Percentiles rank a stretch among this genome's conserved stretches.
Evolutionary conservation across 2,329 filamentous ascomycete genomes (phyloP).

Genomic region (Neurospora crassa): DNA sequence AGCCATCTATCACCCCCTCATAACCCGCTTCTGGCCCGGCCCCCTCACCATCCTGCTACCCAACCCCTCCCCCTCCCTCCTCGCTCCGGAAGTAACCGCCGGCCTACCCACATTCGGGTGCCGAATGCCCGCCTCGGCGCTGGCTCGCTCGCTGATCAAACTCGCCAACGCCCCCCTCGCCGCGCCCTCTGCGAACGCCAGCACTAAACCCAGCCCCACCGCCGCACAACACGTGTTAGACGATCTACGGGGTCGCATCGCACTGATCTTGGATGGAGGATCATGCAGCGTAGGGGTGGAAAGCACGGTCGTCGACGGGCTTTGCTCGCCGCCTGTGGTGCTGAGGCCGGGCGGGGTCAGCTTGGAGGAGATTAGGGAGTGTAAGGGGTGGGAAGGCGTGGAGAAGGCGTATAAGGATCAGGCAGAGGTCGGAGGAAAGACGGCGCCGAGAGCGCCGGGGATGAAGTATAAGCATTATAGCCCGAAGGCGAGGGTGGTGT

Average conservation of each 20-base stretch:
- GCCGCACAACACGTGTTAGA: constrained; percentile 81
- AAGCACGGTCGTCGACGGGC: constrained; percentile 90
- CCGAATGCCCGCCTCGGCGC: constrained; percentile 74
- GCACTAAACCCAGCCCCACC: constrained; percentile 86
- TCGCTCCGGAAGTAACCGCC: constrained; percentile 89
- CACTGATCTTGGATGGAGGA: constrained; percentile 82
- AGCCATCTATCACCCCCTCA: constrained; percentile 65
- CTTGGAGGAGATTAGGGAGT: constrained; percentile 59
- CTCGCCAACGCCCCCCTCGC: constrained; percentile 71
- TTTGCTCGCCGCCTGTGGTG: constrained; percentile 71
- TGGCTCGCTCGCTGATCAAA: constrained; percentile 83
- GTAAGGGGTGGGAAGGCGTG: constrained; percentile 67
- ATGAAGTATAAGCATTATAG: constrained; percentile 99
- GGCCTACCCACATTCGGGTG: constrained; percentile 77
- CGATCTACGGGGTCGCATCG: constrained; percentile 73
- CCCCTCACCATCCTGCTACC: constrained; percentile 85
- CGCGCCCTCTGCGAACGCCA: constrained; percentile 89
- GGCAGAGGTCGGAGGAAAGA: constrained; percentile 49
- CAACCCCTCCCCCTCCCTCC: constrained; percentile 59
- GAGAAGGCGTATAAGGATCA: constrained; percentile 70
- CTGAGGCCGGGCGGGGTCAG: constrained; percentile 81
- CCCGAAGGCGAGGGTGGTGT: constrained; percentile 73
- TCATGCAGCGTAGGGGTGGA: constrained; percentile 83
- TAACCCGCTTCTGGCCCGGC: constrained; percentile 85
- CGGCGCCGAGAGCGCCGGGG: constrained; percentile 74